A percentile compares a stretch with the other conserved stretches of the same genome.
Evolutionary conservation across 352 stramenopile species (phyloP).

Genomic region (Albugo candida): DNA sequence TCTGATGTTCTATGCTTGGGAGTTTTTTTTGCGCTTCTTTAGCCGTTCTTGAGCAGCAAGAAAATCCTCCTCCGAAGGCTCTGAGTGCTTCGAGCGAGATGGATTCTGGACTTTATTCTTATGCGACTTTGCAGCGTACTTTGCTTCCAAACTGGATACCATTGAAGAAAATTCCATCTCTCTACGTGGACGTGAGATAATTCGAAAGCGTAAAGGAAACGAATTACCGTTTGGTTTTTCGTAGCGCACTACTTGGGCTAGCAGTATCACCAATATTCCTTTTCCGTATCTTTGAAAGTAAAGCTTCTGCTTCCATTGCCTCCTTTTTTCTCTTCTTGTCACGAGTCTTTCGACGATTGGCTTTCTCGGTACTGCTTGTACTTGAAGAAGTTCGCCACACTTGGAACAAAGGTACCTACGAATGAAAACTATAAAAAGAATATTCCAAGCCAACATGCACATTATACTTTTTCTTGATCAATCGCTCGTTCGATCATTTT

Average conservation of each 20-base stretch:
- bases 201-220: conserved; percentile 1
- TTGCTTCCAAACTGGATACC: conserved; percentile 34
- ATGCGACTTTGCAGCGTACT: conserved; percentile 15
- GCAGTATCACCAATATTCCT: conserved; percentile 12
- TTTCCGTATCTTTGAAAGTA: conserved; percentile 41
- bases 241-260: conserved; percentile 11
- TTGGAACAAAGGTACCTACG: conserved; percentile 13
- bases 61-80: conserved; percentile 52
- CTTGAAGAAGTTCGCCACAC: conserved; percentile 22
- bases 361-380: conserved; percentile 8
- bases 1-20: neutral
- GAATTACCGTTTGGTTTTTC: conserved; percentile 20
- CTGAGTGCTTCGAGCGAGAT: conserved; percentile 2
- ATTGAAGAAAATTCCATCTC: conserved; percentile 38
- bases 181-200: conserved; percentile 9
- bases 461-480: conserved; percentile 17
- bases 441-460: conserved; percentile 2
- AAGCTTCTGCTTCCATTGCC: conserved; percentile 30
- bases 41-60: conserved; percentile 27
- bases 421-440: neutral
- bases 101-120: neutral
- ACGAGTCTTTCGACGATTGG: conserved; percentile 19
- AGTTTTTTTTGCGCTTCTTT: conserved; percentile 15
- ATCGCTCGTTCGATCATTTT: conserved; percentile 52
- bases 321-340: conserved; percentile 38